These are phyloP conservation scores for Parasitella parasitica DNA, from an alignment of 371 early-diverging fungal species.

Conservation along the genomic window DNA sequence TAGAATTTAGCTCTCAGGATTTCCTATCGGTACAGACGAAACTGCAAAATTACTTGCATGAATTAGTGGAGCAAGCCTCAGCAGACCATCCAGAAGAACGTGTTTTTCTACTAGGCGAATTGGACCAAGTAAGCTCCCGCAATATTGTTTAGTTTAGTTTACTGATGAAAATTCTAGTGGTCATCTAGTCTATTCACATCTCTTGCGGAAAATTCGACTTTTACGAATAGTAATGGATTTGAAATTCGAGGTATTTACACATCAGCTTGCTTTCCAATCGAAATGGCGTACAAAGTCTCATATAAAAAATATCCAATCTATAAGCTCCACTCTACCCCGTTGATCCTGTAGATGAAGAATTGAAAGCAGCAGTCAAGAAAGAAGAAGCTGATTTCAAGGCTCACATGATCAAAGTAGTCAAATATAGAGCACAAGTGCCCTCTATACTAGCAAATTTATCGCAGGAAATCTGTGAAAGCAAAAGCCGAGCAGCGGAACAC, in stretches of 20 bases:
- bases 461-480: neutral
- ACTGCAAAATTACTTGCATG: neutral
- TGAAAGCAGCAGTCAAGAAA: neutral
- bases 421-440: neutral
- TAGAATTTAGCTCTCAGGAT: neutral
- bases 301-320: too few species aligned
- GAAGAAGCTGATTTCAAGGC: neutral
- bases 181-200: neutral
- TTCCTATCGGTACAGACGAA: neutral
- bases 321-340: neutral
- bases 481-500: neutral
- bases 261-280: too few species aligned
- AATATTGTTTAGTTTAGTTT: too few species aligned
- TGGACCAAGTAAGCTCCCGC: neutral
- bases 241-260: neutral
- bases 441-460: neutral
- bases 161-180: too few species aligned
- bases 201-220: neutral
- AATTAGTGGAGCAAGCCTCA: neutral
- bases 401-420: neutral
- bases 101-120: neutral
- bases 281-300: too few species aligned
- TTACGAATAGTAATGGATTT: neutral
- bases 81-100: neutral
- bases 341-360: neutral